Percentiles rank a stretch among this genome's conserved stretches.
phyloP scores from a whole-genome alignment of 2,329 filamentous ascomycete genomes.

The Apiospora koreana region DNA sequence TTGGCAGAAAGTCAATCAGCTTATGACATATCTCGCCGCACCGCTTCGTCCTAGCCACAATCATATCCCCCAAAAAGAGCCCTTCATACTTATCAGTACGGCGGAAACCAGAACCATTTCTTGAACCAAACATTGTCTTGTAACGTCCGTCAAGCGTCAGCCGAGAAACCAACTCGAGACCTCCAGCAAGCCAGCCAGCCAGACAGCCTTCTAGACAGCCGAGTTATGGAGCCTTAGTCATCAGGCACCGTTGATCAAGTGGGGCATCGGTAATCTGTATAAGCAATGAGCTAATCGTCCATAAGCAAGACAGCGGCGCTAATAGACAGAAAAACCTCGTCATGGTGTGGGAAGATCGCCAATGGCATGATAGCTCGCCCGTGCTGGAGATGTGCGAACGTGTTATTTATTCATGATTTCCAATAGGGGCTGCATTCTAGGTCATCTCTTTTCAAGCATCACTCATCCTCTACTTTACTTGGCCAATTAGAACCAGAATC shows the following conservation, averaged over 20 bases:
- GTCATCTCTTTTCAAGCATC: constrained; percentile 20
- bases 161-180: neutral
- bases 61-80: too few relatives aligned
- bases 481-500: neutral
- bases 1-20: too few relatives aligned
- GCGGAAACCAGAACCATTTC: too few relatives aligned
- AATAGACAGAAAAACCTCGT: constrained; percentile 14
- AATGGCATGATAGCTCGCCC: neutral
- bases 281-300: constrained; percentile 31
- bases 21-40: too few relatives aligned
- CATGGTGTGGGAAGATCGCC: constrained; percentile 9
- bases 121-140: too few relatives aligned
- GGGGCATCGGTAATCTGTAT: constrained; percentile 16
- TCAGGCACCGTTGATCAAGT: neutral
- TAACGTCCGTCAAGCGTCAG: neutral
- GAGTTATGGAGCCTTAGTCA: constrained; percentile 8
- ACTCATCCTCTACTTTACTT: constrained; percentile 18
- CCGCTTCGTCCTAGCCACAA: too few relatives aligned
- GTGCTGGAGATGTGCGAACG: neutral
- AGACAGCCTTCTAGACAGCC: too few relatives aligned
- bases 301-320: constrained; percentile 21
- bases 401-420: constrained; percentile 10
- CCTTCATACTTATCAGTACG: neutral
- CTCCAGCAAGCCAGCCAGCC: neutral
- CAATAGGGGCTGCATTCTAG: constrained; percentile 13